Evolutionary conservation across 139 green algal species (phyloP), one percentile per base, ranked within the genome.

Genomic region (Volvox reticuliferus): DNA sequence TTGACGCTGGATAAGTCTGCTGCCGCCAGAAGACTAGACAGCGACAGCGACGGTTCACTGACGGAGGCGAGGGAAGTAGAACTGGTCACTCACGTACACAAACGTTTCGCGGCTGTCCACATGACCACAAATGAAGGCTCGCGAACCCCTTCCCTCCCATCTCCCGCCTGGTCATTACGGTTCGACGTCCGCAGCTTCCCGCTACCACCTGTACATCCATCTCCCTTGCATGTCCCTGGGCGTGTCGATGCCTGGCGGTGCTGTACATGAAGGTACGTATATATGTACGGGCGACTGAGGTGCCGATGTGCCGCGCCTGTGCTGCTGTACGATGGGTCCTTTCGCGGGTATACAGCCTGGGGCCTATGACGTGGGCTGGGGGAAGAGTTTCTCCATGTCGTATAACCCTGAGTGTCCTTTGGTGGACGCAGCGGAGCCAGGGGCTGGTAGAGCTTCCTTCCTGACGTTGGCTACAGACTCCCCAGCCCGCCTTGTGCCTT

Each of bases 161-260:
- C 77, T 26, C 33, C 22, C 24, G 65, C 21, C 78, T 37, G 17
- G 22, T 71, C 22, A 55, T 18, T 21, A 24, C 65, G 3, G 19
- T 24, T 55, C 44, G 44, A 9, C 33, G 50, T 89, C 75, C 65
- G 83, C 94, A 97, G 95, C 94, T 82, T 95, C 92, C 19, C 94
- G 98, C 18, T 99, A 99, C 92, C 97, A 99, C 88, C 95, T 99
- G 55, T 99, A 99, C 93, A 94, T n/a, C n/a, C n/a, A n/a, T 99
- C n/a, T 96, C 94, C 20, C 96, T 97, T 35, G 98, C 97, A 0
- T 99, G 98, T 87, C 98, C 98, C 30, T 99, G 98, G 97, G 98
- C 98, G 0, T 95, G 73, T 78, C 92, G 98, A 22, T 96, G 93
- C 50, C 79, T 99, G 28, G 93, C 96, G 0, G 91, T 94, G 1